Evolutionary conservation across 257 asterid species (phyloP).

Genomic region (Solanum microdontum): DNA sequence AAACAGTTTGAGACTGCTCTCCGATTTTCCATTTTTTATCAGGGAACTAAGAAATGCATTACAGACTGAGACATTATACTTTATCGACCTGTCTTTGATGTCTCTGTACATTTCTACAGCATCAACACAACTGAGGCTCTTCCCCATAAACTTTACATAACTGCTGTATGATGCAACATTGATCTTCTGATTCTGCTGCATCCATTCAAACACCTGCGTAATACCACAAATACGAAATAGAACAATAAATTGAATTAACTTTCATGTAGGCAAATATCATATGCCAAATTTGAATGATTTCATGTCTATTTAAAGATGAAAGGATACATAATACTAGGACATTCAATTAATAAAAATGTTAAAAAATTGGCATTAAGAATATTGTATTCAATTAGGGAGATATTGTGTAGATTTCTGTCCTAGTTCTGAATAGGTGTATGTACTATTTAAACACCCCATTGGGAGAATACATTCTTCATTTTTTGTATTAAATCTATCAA

Average conservation of each 20-base stretch:
- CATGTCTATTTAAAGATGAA: not conserved
- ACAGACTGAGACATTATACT: slow-evolving; percentile 72
- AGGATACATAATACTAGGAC: not conserved
- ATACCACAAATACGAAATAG: not conserved
- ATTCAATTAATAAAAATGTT: not conserved
- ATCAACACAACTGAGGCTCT: slow-evolving; percentile 42
- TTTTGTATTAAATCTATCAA: not conserved
- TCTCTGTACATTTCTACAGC: slow-evolving; percentile 63
- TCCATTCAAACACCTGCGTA: slow-evolving; percentile 75
- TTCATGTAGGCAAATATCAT: not conserved
- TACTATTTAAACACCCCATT: not conserved
- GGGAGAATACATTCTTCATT: not conserved
- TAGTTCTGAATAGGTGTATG: not conserved
- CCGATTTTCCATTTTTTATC: slow-evolving; percentile 58
- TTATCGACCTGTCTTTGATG: slow-evolving; percentile 47
- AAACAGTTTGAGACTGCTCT: slow-evolving; percentile 68
- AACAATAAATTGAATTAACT: not conserved
- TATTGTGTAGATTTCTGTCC: not conserved
- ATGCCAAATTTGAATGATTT: not conserved
- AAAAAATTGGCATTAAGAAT: not conserved
- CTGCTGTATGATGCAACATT: slow-evolving; percentile 86
- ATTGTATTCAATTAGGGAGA: not conserved
- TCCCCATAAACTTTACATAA: slow-evolving; percentile 69
- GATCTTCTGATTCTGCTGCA: slow-evolving; percentile 66
- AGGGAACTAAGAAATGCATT: slow-evolving; percentile 73